Conservation (phyloP, 1,284 basidiomycete genomes). For the Austroboletus niveus region DNA sequence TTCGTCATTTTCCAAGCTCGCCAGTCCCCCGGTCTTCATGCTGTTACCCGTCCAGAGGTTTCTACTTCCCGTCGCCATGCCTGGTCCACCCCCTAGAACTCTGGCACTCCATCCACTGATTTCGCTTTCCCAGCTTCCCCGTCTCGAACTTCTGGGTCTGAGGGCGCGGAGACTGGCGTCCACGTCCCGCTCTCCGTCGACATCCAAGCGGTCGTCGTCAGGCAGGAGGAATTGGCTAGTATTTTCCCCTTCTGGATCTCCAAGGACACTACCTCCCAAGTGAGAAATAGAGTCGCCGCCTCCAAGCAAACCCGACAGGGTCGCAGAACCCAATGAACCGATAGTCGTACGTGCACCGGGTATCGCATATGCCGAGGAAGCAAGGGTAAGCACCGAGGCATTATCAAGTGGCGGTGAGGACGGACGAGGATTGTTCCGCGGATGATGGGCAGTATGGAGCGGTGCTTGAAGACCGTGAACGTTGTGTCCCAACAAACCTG, state of each 20-base stretch:
- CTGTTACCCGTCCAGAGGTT: slow-evolving; percentile 61
- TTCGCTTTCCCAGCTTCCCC: slow-evolving; percentile 84
- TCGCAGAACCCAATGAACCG: slow-evolving; percentile 42
- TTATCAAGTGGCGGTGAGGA: slow-evolving; percentile 88
- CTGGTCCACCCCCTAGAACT: slow-evolving; percentile 42
- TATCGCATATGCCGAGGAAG: slow-evolving; percentile 85
- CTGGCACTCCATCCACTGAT: slow-evolving; percentile 81
- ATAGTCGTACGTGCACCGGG: slow-evolving; percentile 47
- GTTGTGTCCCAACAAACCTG: slow-evolving; percentile 22
- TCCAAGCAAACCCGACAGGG: slow-evolving; percentile 48
- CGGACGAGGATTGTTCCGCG: slow-evolving; percentile 92
- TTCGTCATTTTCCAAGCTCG: slow-evolving; percentile 40
- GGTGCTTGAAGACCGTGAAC: slow-evolving; percentile 67
- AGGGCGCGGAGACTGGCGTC: slow-evolving; percentile 79
- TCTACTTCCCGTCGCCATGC: slow-evolving; percentile 45
- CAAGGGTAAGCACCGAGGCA: slow-evolving; percentile 88
- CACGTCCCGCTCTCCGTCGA: slow-evolving; percentile 55
- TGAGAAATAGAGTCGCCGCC: slow-evolving; percentile 70
- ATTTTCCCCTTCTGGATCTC: slow-evolving; percentile 59
- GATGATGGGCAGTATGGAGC: slow-evolving; percentile 86
- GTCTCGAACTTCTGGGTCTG: slow-evolving; percentile 73
- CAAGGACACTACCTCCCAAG: slow-evolving; percentile 51
- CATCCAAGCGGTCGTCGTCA: slow-evolving; percentile 58
- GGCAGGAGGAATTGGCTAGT: slow-evolving; percentile 62
- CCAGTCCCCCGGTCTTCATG: slow-evolving; percentile 47